Base-by-base conservation (phyloP, 345 rosid species). In the Bruguiera parviflora region DNA sequence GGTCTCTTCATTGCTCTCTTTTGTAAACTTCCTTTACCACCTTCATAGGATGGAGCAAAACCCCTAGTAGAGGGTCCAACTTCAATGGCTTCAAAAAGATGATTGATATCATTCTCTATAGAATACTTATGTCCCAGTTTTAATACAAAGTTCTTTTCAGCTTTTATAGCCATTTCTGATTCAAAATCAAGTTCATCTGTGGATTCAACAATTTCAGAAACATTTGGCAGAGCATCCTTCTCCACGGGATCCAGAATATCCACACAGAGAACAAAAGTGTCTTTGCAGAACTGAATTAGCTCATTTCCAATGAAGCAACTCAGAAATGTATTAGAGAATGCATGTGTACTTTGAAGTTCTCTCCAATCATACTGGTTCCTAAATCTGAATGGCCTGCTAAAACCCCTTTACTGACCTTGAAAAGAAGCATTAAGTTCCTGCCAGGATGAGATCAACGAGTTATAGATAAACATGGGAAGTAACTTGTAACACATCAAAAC, bases 1-100 rank as follows among this genome's bases (percentile, higher is more conserved):
- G 96, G 96, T 74, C 86, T 86, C 77, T 89, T 89, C 80, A 85
- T 80, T 18, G 96, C 88, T 82, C 84, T 84, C 76, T 83, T 87
- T 62, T 78, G 61, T 60, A 83, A 65, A 35, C 81, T 66, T 18
- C 82, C 84, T 73, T 71, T 87, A 58, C 75, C 69, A 59, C 65
- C 69, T 64, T 75, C 81, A 66, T 33, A 58, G 0, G 72, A 65
- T 24, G 65, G 51, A 35, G 80, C 76, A n/a, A 70, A 53, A 71
- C 69, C 73, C 78, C 84, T 82, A 21, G 73, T 57, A 35, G 86
- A 82, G 29, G 80, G 72, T 78, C 87, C 80, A 60, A 77, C 65
- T 6, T 85, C 82, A 46, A 89, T 78, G 15, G 92, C 80, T 75
- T 86, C 86, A 61, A 89, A 87, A 55, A 89, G 88, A 73, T 88